These are phyloP conservation scores for Fusarium sp. DNA, from an alignment of 2,329 filamentous ascomycete species.

Conservation along the genomic window DNA sequence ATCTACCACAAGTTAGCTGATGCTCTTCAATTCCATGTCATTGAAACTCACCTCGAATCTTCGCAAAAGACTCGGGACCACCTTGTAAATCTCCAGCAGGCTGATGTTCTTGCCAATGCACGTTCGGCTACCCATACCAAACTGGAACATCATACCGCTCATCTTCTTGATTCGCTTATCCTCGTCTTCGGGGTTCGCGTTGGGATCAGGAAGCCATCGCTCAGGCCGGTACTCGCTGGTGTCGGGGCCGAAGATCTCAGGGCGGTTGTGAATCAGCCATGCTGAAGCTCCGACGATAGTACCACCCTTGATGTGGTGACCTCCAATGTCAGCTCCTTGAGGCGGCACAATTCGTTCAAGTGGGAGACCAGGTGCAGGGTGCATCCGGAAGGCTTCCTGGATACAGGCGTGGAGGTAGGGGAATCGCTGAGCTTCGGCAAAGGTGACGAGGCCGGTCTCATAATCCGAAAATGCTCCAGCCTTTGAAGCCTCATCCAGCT, in stretches of 20 bases:
- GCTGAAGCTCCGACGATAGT: slow-evolving; percentile 81
- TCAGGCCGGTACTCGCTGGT: slow-evolving; percentile 76
- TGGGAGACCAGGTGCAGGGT: slow-evolving; percentile 78
- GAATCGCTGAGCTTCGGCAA: slow-evolving; percentile 76
- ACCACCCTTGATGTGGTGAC: slow-evolving; percentile 72
- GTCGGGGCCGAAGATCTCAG: slow-evolving; percentile 76
- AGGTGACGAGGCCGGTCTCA: slow-evolving; percentile 73
- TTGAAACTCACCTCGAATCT: slow-evolving; percentile 35
- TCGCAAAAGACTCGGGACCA: slow-evolving; percentile 59
- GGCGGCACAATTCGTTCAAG: slow-evolving; percentile 79
- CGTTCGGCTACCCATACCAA: slow-evolving; percentile 77
- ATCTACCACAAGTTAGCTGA: slow-evolving; percentile 54
- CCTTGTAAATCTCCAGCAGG: slow-evolving; percentile 72
- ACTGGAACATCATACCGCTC: slow-evolving; percentile 60
- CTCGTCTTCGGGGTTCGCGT: slow-evolving; percentile 51
- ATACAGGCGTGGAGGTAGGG: slow-evolving; percentile 82
- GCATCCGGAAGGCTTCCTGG: slow-evolving; percentile 81
- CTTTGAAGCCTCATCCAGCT: slow-evolving; percentile 71
- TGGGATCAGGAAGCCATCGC: slow-evolving; percentile 68
- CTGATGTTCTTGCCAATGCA: slow-evolving; percentile 78
- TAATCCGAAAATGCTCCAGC: slow-evolving; percentile 63
- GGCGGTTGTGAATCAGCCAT: slow-evolving; percentile 78
- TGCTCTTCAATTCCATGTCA: rapidly evolving
- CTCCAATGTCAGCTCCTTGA: slow-evolving; percentile 72
- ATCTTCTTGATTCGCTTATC: slow-evolving; percentile 55